Evolutionary conservation across 345 rosid genomes (phyloP).

Genomic region (Boechera retrofracta): DNA sequence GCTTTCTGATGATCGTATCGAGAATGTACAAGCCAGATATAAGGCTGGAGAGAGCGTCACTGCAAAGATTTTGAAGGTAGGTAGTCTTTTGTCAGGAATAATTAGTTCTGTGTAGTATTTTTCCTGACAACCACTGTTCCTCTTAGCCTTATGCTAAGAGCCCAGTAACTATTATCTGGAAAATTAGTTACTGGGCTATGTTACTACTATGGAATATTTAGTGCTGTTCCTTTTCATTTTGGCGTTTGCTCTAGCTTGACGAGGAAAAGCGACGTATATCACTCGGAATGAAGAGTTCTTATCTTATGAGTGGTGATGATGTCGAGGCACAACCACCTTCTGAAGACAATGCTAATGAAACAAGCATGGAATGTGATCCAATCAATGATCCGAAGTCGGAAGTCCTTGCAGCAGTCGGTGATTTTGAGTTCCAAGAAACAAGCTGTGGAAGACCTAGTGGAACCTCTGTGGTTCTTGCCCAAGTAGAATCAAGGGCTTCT

Average conservation of each 20-base stretch:
- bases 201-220: background rate
- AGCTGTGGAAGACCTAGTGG: constrained; percentile 51
- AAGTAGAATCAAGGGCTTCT: constrained; percentile 73
- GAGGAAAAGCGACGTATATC: constrained; percentile 79
- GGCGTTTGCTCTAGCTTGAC: constrained; percentile 59
- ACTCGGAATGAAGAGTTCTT: constrained; percentile 82
- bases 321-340: constrained; percentile 39
- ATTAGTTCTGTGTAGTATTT: constrained; percentile 2
- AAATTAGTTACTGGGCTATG: background rate
- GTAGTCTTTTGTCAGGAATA: constrained; percentile 12
- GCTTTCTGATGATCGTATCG: constrained; percentile 68
- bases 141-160: constrained; percentile 13
- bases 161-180: constrained; percentile 14
- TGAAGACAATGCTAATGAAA: constrained; percentile 53
- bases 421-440: constrained; percentile 42
- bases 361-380: constrained; percentile 48
- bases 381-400: constrained; percentile 36
- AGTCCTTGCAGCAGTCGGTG: constrained; percentile 35
- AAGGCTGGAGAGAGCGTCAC: constrained; percentile 77
- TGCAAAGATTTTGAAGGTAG: constrained; percentile 87
- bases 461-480: constrained; percentile 57
- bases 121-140: background rate
- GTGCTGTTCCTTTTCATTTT: constrained; percentile 28
- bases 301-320: constrained; percentile 47
- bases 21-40: constrained; percentile 61